These are phyloP conservation scores for Dryas octopetala DNA, from an alignment of 306 rosid genomes.

Conservation along the genomic window DNA sequence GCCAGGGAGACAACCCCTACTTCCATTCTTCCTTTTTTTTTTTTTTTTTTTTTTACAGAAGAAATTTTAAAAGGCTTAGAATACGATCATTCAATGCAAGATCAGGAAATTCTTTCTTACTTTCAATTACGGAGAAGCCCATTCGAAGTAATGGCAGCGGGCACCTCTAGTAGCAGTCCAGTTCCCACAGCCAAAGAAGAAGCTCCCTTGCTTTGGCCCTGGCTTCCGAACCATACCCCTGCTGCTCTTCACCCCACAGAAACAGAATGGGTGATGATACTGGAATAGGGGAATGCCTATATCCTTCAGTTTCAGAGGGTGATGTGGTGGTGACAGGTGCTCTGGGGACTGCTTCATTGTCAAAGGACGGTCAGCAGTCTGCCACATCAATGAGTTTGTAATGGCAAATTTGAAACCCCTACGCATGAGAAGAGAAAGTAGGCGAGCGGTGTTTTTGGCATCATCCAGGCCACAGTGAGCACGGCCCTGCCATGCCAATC, in stretches of 20 bases:
- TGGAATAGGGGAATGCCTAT: slow-evolving; percentile 41
- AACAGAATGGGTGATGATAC: slow-evolving; percentile 57
- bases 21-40: slow-evolving; percentile 20
- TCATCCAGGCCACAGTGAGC: slow-evolving; percentile 95
- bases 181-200: slow-evolving; percentile 87
- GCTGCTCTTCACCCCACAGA: slow-evolving; percentile 83
- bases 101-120: slow-evolving; percentile 33
- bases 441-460: slow-evolving; percentile 86
- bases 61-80: slow-evolving; percentile 35
- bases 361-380: slow-evolving; percentile 49
- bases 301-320: slow-evolving; percentile 57
- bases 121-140: slow-evolving; percentile 60
- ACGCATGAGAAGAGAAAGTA: slow-evolving; percentile 71
- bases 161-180: slow-evolving; percentile 81
- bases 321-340: slow-evolving; percentile 41
- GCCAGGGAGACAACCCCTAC: slow-evolving; percentile 44
- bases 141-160: slow-evolving; percentile 83
- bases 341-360: slow-evolving; percentile 65
- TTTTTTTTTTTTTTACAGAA: slow-evolving; percentile 35
- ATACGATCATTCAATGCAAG: slow-evolving; percentile 30
- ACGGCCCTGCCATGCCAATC: slow-evolving; percentile 90
- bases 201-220: slow-evolving; percentile 80
- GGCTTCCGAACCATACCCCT: slow-evolving; percentile 68
- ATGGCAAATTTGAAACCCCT: slow-evolving; percentile 73
- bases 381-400: slow-evolving; percentile 71